Conservation (phyloP, 495 filamentous ascomycete species). For the Xylaria sp. region DNA sequence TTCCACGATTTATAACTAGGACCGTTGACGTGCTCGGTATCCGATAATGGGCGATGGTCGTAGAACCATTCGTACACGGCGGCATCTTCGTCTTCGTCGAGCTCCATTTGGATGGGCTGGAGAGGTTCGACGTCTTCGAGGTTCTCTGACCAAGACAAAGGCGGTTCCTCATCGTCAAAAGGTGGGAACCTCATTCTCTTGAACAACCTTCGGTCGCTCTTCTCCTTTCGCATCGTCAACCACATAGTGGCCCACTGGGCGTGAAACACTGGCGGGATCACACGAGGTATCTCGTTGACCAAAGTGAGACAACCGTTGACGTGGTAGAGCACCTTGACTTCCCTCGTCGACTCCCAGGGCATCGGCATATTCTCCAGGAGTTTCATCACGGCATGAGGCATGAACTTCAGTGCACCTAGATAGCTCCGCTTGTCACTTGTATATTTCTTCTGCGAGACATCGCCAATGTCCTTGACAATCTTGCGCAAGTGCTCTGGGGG, state of each 20-base stretch:
- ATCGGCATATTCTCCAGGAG: conserved; percentile 99
- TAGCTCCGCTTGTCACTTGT: conserved; percentile 98
- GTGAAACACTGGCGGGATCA: conserved; percentile 98
- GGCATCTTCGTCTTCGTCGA: conserved; percentile 93
- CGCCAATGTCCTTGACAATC: conserved; percentile 97
- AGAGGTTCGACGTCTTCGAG: conserved; percentile 98
- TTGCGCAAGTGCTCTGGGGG: conserved; percentile 98
- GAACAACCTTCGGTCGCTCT: conserved; percentile 94
- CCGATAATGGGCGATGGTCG: conserved; percentile 88
- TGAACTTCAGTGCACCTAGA: conserved; percentile 96
- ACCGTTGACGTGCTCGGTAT: conserved; percentile 94
- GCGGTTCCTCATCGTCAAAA: conserved; percentile 98
- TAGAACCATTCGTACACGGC: conserved; percentile 97
- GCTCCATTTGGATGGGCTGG: conserved; percentile 98
- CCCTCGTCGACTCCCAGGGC: conserved; percentile 96
- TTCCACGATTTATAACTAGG: conserved; percentile 98
- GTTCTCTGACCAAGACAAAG: conserved; percentile 97
- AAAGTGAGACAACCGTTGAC: conserved; percentile 97
- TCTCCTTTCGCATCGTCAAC: conserved; percentile 97
- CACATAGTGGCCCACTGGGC: conserved; percentile 99
- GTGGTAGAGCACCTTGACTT: conserved; percentile 98
- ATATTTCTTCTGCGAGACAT: conserved; percentile 99
- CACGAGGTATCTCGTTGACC: conserved; percentile 95
- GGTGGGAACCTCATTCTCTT: conserved; percentile 99
- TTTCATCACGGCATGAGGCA: conserved; percentile 99